These are phyloP conservation scores for Tulasnella sp. DNA, from an alignment of 768 basidiomycete species.

Conservation along the genomic window DNA sequence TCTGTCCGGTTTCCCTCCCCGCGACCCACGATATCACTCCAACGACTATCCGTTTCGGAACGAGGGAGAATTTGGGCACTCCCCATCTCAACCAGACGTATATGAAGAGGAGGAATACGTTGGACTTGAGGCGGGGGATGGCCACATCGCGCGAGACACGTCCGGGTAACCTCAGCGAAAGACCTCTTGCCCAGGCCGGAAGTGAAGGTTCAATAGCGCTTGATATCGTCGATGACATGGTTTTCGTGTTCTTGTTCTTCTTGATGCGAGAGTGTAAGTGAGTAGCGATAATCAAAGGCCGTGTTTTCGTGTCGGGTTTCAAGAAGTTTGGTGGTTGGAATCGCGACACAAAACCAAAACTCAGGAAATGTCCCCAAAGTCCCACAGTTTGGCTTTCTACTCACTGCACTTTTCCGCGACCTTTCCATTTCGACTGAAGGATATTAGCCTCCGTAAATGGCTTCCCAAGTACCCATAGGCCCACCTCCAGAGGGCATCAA, in stretches of 20 bases:
- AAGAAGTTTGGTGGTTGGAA: slow-evolving; percentile 10
- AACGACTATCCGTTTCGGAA: neutral
- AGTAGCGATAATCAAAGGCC: neutral
- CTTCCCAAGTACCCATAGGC: neutral
- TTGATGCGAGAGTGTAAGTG: neutral
- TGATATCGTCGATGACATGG: neutral
- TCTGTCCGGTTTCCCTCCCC: neutral
- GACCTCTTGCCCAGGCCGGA: slow-evolving; percentile 1
- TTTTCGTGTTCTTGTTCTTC: neutral
- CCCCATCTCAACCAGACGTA: slow-evolving; percentile 30
- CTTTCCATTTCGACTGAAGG: neutral
- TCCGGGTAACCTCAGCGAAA: neutral
- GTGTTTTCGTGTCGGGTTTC: neutral
- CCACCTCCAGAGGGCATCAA: slow-evolving; percentile 20
- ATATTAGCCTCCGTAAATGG: neutral
- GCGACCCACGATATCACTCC: neutral
- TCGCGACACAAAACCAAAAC: slow-evolving; percentile 6
- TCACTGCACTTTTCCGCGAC: neutral
- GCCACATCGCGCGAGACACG: slow-evolving; percentile 24
- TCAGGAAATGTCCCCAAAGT: neutral
- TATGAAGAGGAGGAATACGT: slow-evolving; percentile 18
- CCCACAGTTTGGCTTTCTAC: neutral
- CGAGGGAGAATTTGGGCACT: slow-evolving; percentile 24
- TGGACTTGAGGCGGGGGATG: slow-evolving; percentile 26
- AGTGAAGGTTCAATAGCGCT: neutral